Base-by-base conservation (phyloP, 768 basidiomycete species). In the Phlebiopsis gigantea region DNA sequence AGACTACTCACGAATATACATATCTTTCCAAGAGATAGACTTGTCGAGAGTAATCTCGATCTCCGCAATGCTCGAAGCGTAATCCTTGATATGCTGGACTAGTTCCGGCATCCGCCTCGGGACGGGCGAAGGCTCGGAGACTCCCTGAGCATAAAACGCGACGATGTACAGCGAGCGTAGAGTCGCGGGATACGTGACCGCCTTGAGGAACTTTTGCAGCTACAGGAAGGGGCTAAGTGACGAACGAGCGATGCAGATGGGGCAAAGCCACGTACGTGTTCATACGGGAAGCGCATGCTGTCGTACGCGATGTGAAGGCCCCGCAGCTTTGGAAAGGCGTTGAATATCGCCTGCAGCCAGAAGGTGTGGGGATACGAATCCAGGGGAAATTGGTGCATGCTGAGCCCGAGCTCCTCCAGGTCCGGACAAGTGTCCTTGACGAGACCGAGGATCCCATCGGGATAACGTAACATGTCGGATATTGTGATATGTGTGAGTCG, bases 1-100 rank as follows among this genome's bases (percentile, higher is more conserved):
- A 29, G 21, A 12, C 5, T 25, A 43, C 57, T 39, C 34, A 58
- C 57, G 52, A 5, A 34, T 53, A 26, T 58, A 58, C 39, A 26
- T 17, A 30, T 58, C 51, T 30, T 31, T 41, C 57, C 57, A 58
- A 4, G n/a, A 15, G 29, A 58, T 39, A 10, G 12, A 21, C 44
- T 53, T 46, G n/a, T 25, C 21, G 7, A 30, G 25, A 7, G 19
- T 22, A 15, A 57, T 12, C 9, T 34, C 30, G 29, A 57, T 46
- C 31, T 57, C 56, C 21, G 25, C 43, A 28, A 57, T 46, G 2
- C 15, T 2, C 9, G 48, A 48, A n/a, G 41, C 24, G 1, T 30
- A n/a, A 5, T 17, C 12, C 39, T 25, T 19, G 8, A 58, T 42
- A 17, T 34, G 51, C 26, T 17, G 28, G 39, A 53, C 15, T 9